phyloP scores from a whole-genome alignment of 75 land plant species.

The Cupressus sempervirens region DNA sequence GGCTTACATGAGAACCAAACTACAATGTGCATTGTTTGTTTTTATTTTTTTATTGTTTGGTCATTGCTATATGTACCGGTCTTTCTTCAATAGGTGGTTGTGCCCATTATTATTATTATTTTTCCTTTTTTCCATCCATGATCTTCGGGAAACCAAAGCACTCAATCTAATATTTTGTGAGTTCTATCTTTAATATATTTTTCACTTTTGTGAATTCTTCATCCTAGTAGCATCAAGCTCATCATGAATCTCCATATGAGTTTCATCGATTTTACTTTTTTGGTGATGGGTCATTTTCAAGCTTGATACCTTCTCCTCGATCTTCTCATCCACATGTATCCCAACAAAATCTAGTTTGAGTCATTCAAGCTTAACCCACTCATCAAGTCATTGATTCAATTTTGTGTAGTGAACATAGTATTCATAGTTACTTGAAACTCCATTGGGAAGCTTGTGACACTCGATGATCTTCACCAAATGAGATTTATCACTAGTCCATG shows the following conservation, averaged over 20 bases:
- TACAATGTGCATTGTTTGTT: too few species aligned
- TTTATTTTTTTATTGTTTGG: too few species aligned
- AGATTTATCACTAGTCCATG: constrained; percentile 81
- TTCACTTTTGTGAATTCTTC: constrained; percentile 99
- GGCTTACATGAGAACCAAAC: too few species aligned
- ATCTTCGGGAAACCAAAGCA: too few species aligned
- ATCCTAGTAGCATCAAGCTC: constrained; percentile 94
- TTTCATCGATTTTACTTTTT: constrained; percentile 91
- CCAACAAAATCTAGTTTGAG: constrained; percentile 79
- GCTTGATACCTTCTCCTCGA: constrained; percentile 89
- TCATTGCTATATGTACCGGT: too few species aligned
- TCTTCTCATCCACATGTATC: constrained; percentile 75
- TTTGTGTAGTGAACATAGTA: constrained; percentile 97
- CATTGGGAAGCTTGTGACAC: constrained; percentile 38
- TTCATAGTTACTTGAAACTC: constrained; percentile 62
- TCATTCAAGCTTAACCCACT: constrained; percentile 93
- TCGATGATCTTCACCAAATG: constrained; percentile 94
- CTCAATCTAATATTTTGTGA: constrained; percentile 96
- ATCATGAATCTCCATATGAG: constrained; percentile 95
- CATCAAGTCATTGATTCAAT: constrained; percentile 92
- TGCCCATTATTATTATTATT: too few species aligned
- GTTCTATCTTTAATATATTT: constrained; percentile 89
- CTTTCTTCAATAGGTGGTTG: too few species aligned
- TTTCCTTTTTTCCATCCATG: too few species aligned
- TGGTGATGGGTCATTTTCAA: constrained; percentile 95